Evolutionary conservation across 306 rosid genomes (phyloP).

Genomic region (Glycine soja): DNA sequence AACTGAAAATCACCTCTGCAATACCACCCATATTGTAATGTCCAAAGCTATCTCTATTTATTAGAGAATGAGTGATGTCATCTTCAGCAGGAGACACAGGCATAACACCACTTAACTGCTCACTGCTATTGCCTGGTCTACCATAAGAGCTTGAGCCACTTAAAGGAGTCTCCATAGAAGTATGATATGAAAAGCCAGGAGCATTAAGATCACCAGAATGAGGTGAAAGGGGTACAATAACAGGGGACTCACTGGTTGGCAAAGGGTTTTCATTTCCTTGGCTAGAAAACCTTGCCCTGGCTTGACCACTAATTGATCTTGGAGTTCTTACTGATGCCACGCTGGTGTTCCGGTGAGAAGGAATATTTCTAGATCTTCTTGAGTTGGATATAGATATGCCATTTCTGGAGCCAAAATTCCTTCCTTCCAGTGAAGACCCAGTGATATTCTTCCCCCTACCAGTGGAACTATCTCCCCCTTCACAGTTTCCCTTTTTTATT

Average conservation of each 20-base stretch:
- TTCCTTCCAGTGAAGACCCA: slow-evolving; percentile 55
- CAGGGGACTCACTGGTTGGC: slow-evolving; percentile 46
- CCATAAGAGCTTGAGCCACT: slow-evolving; percentile 50
- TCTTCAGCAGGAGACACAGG: slow-evolving; percentile 54
- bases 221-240: slow-evolving; percentile 45
- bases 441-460: slow-evolving; percentile 66
- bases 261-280: slow-evolving; percentile 53
- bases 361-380: slow-evolving; percentile 60
- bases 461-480: slow-evolving; percentile 75
- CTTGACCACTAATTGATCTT: slow-evolving; percentile 52
- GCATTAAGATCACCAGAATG: slow-evolving; percentile 51
- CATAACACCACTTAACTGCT: slow-evolving; percentile 40
- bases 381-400: slow-evolving; percentile 70
- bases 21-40: slow-evolving; percentile 62
- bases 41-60: slow-evolving; percentile 52
- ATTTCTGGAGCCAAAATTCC: slow-evolving; percentile 52
- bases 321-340: slow-evolving; percentile 63
- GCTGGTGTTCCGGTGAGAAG: slow-evolving; percentile 57
- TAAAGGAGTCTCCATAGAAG: slow-evolving; percentile 51
- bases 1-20: slow-evolving; percentile 65
- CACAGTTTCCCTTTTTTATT: slow-evolving; percentile 55
- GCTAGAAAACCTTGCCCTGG: slow-evolving; percentile 58
- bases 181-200: slow-evolving; percentile 53
- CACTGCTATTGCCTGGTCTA: slow-evolving; percentile 57
- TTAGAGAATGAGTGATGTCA: slow-evolving; percentile 51